A percentile compares a stretch with the other conserved stretches of the same genome.
Conservation (phyloP, 2,329 filamentous ascomycete genomes). For the Alternaria infectoria region DNA sequence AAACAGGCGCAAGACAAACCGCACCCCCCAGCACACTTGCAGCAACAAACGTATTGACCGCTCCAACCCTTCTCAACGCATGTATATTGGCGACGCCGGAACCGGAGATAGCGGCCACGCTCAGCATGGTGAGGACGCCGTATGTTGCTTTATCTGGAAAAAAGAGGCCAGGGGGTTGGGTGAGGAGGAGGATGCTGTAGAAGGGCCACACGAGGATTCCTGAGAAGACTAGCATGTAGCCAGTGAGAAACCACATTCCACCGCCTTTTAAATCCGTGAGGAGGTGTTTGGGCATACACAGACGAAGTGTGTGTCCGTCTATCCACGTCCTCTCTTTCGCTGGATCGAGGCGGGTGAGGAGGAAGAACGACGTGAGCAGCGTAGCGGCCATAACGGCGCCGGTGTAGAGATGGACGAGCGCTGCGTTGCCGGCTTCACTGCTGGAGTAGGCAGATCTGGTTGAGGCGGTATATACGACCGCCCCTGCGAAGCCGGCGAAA, state of each 20-base stretch:
- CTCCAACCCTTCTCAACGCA: neutral
- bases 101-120: conserved; percentile 8
- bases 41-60: conserved; percentile 5
- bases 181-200: neutral
- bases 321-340: neutral
- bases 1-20: neutral
- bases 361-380: conserved; percentile 4
- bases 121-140: conserved; percentile 6
- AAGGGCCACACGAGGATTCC: neutral
- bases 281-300: neutral
- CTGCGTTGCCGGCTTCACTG: neutral
- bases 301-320: too few relatives aligned
- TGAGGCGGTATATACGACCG: conserved; percentile 16
- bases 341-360: neutral
- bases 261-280: neutral
- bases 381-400: conserved; percentile 9
- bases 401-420: neutral
- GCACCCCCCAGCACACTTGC: neutral
- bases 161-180: neutral
- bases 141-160: neutral
- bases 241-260: neutral
- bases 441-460: neutral
- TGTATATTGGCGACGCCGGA: neutral
- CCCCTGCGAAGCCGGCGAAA: conserved; percentile 22
- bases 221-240: neutral